Conservation (phyloP, 1,139 yeast genomes). For the Yamadazyma pseudoaaseri region DNA sequence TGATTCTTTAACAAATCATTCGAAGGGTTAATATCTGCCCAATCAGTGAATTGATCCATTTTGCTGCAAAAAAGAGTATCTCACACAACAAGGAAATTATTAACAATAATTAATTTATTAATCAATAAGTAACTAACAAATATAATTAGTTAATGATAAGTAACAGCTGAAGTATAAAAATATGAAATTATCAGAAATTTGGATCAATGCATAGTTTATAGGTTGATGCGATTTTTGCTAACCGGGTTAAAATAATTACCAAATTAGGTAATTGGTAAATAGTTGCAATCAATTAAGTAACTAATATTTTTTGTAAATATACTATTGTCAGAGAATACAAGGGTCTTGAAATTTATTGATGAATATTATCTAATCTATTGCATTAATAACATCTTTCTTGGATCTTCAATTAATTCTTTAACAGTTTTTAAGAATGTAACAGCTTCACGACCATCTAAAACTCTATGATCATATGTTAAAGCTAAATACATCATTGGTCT, state of each 20-base stretch:
- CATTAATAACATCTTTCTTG: constrained; percentile 92
- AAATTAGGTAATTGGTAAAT: constrained; percentile 11
- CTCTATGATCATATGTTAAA: constrained; percentile 96
- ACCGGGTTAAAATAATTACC: constrained; percentile 10
- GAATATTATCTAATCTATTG: constrained; percentile 34
- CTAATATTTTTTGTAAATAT: neutral
- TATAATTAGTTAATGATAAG: neutral
- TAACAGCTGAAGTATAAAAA: too few species aligned
- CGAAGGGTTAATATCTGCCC: constrained; percentile 22
- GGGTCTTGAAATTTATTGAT: too few species aligned
- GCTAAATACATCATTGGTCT: constrained; percentile 99
- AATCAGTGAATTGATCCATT: constrained; percentile 35
- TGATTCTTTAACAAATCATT: constrained; percentile 42
- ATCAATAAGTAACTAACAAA: neutral
- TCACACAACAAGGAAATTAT: too few species aligned
- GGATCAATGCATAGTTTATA: constrained; percentile 13
- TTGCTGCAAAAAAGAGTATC: neutral
- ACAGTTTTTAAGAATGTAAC: constrained; percentile 94
- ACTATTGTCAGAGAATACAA: neutral
- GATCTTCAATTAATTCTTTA: constrained; percentile 97
- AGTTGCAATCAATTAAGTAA: constrained; percentile 11
- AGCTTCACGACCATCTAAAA: constrained; percentile 98
- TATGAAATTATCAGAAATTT: too few species aligned
- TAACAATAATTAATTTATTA: neutral
- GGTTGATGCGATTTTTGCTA: constrained; percentile 10